Percentiles rank a stretch among this genome's conserved stretches.
phyloP scores from a whole-genome alignment of 1,284 basidiomycete species.

The Rhodotorula mucilaginosa region DNA sequence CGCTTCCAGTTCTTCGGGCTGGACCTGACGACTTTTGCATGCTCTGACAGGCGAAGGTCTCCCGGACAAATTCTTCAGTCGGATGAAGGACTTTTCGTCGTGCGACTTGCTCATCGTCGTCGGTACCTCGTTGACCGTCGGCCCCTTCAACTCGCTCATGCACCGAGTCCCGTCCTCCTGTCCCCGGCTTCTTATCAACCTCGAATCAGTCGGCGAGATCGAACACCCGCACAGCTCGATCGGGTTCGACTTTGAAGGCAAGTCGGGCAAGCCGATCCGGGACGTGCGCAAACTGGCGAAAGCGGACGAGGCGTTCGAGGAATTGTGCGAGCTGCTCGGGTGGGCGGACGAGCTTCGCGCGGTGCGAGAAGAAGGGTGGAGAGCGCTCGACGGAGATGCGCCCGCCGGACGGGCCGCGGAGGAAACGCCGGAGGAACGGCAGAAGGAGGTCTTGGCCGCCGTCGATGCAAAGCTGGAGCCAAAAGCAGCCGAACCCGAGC shows the following conservation, averaged over 20 bases:
- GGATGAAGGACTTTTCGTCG: constrained; percentile 49
- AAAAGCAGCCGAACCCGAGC: background rate
- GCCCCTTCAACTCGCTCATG: constrained; percentile 58
- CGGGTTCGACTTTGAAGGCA: constrained; percentile 42
- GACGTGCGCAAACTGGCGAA: constrained; percentile 37
- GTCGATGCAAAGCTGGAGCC: constrained; percentile 13
- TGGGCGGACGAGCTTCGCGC: constrained; percentile 35
- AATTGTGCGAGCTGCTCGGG: constrained; percentile 31
- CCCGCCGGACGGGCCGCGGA: background rate
- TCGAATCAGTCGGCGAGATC: constrained; percentile 55
- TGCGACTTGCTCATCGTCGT: constrained; percentile 88
- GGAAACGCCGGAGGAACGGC: constrained; percentile 10
- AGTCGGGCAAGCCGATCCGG: constrained; percentile 25
- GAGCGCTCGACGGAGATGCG: constrained; percentile 4
- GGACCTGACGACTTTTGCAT: background rate
- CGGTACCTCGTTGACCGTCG: constrained; percentile 78
- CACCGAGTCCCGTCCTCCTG: constrained; percentile 50
- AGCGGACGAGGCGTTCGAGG: constrained; percentile 34
- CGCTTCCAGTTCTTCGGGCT: background rate
- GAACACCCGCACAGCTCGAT: background rate
- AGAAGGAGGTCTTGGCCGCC: constrained; percentile 18
- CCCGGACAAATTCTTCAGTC: constrained; percentile 51
- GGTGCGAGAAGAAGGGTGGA: constrained; percentile 23
- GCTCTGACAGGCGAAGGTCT: constrained; percentile 59
- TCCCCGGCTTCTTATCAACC: constrained; percentile 57